Evolutionary conservation across 2,329 filamentous ascomycete genomes (phyloP).

Genomic region (Westerdykella aurantiaca): DNA sequence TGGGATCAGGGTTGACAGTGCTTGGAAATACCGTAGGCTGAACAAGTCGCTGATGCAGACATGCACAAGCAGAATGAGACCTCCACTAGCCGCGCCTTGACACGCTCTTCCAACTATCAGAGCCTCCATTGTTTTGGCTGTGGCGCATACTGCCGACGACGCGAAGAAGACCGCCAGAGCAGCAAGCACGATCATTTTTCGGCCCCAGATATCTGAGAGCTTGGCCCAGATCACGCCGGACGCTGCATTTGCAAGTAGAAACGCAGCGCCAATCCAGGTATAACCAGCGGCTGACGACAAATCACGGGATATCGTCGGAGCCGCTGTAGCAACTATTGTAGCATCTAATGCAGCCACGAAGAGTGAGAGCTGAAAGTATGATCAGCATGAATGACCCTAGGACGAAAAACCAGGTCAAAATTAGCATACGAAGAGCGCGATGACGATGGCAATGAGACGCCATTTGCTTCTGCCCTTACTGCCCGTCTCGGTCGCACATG

Average conservation of each 20-base stretch:
- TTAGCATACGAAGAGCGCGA: slow-evolving; percentile 30
- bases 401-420: not conserved
- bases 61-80: slow-evolving; percentile 56
- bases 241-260: slow-evolving; percentile 63
- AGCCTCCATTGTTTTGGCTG: slow-evolving; percentile 53
- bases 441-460: slow-evolving; percentile 24
- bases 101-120: slow-evolving; percentile 56
- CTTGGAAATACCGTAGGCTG: slow-evolving; percentile 42
- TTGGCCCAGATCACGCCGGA: slow-evolving; percentile 66
- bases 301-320: slow-evolving; percentile 59
- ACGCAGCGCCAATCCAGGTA: slow-evolving; percentile 72
- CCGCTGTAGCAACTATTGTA: slow-evolving; percentile 60
- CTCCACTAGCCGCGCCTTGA: slow-evolving; percentile 60
- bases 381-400: not conserved
- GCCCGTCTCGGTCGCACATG: slow-evolving; percentile 1
- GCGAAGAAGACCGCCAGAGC: slow-evolving; percentile 55
- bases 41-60: slow-evolving; percentile 61
- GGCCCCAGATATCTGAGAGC: slow-evolving; percentile 53
- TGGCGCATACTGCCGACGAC: slow-evolving; percentile 55
- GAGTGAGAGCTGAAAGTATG: slow-evolving; percentile 28
- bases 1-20: not conserved
- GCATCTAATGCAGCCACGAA: slow-evolving; percentile 43
- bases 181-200: slow-evolving; percentile 49
- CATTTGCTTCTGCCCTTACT: slow-evolving; percentile 19
- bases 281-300: slow-evolving; percentile 65